Percentiles rank a stretch among this genome's conserved stretches.
phyloP scores from a whole-genome alignment of 2,329 filamentous ascomycete species.

The Plectosphaerella cucumerina region DNA sequence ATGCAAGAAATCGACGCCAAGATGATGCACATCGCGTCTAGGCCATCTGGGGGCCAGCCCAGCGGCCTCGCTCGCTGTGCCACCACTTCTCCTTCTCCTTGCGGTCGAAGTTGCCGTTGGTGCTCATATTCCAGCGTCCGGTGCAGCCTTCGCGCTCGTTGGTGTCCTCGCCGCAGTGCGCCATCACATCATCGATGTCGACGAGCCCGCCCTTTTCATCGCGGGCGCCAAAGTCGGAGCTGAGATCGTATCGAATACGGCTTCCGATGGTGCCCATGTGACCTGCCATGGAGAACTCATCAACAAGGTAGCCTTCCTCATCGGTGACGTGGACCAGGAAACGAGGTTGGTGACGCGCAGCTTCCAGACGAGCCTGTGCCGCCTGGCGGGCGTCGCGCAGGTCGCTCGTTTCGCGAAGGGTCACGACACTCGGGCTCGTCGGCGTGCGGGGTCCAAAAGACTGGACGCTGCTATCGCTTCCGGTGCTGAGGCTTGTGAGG shows the following conservation, averaged over 20 bases:
- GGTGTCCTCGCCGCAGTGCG: constrained; percentile 38
- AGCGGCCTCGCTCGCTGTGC: constrained; percentile 45
- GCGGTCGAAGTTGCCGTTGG: constrained; percentile 32
- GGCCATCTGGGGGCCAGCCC: constrained; percentile 23
- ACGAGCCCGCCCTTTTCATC: constrained; percentile 55
- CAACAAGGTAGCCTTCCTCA: constrained; percentile 44
- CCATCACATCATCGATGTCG: constrained; percentile 45
- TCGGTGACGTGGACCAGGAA: constrained; percentile 56
- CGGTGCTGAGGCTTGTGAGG: not conserved
- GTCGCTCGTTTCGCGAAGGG: constrained; percentile 35
- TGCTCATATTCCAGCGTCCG: constrained; percentile 41
- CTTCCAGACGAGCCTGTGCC: constrained; percentile 62
- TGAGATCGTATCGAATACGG: constrained; percentile 55
- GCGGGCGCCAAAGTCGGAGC: constrained; percentile 50
- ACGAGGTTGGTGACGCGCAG: constrained; percentile 46
- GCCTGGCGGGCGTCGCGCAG: constrained; percentile 52
- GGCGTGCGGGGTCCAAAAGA: constrained; percentile 6
- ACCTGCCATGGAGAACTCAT: constrained; percentile 52
- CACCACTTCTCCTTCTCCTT: constrained; percentile 47
- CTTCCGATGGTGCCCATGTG: constrained; percentile 60
- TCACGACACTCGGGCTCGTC: constrained; percentile 28
- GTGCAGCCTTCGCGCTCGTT: constrained; percentile 33
- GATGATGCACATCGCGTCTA: not conserved
- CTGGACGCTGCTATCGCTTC: constrained; percentile 5
- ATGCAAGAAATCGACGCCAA: too few species aligned